phyloP scores from a whole-genome alignment of 495 filamentous ascomycete species.

The Talaromyces trachyspermus region DNA sequence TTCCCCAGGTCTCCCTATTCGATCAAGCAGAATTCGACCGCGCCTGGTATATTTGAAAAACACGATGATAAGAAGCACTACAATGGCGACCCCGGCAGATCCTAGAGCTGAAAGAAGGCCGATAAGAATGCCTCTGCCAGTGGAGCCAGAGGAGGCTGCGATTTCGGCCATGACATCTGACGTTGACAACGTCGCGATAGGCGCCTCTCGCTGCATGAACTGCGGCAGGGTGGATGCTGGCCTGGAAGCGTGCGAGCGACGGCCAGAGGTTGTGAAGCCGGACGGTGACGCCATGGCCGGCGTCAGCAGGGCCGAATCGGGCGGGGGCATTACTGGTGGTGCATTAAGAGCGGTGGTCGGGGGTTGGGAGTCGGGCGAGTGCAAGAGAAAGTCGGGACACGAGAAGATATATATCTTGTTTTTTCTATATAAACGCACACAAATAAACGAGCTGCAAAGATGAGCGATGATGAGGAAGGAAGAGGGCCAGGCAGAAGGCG shows the following conservation, averaged over 20 bases:
- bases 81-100: slow-evolving; percentile 72
- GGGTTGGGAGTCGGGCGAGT: background rate
- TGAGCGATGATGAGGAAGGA: slow-evolving; percentile 5
- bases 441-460: no score
- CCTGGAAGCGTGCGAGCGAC: slow-evolving; percentile 4
- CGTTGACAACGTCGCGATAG: background rate
- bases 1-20: slow-evolving; percentile 88
- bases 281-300: slow-evolving; percentile 24
- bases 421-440: no score
- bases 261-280: slow-evolving; percentile 13
- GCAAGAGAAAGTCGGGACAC: slow-evolving; percentile 6
- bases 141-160: slow-evolving; percentile 35
- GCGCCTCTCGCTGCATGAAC: slow-evolving; percentile 9
- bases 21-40: slow-evolving; percentile 87
- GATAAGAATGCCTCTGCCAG: slow-evolving; percentile 81
- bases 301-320: slow-evolving; percentile 6
- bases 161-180: slow-evolving; percentile 6
- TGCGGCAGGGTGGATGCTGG: slow-evolving; percentile 16
- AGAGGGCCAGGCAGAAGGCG: slow-evolving; percentile 1
- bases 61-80: slow-evolving; percentile 79
- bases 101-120: slow-evolving; percentile 96
- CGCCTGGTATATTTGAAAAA: slow-evolving; percentile 87
- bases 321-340: slow-evolving; percentile 8
- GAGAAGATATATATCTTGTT: background rate
- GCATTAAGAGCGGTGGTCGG: slow-evolving; percentile 7